Evolutionary conservation across 441 rosid species (phyloP), one percentile per base, ranked within the genome.

Genomic region (Aquilaria agallochum): DNA sequence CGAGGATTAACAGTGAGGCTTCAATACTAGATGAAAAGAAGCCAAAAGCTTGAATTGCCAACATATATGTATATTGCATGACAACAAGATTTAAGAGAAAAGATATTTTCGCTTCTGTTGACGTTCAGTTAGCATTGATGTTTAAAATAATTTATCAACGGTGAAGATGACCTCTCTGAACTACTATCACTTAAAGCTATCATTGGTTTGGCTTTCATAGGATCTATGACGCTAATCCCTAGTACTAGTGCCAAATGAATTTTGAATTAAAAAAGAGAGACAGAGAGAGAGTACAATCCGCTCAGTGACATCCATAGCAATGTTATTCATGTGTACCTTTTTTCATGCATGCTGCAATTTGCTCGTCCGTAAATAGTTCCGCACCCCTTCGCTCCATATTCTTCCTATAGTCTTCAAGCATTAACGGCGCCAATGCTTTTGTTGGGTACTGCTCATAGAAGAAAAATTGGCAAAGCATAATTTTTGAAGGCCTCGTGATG

Each of bases 341-440:
- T 54, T 78, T 83, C 98, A 95, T 85, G 78, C 98, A 92, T 69
- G 79, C 75, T 4, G 72, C 46, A 50, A 95, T 95, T 76, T 95
- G 79, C 56, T 81, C 83, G 15, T 85, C 58, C 56, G 98, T 86
- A 71, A 92, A 92, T 52, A 78, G 82, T 75, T 92, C 96, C 76
- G 89, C 97, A 13, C 98, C 99, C 76, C 97, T 88, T 66, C 97
- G 75, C 58, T 91, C 98, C 56, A 91, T 96, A 88, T 81, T 58
- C 74, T 87, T 88, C 50, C 98, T 73, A 71, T 84, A 92, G 62
- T 95, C 98, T 85, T 95, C 95, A 80, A 92, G 77, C 98, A 95
- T 89, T 58, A 92, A 65, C 8, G 98, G 95, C 68, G 96, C 81
- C 83, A 95, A 75, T 31, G 98, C 99, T 73, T 89, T 95, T 9